A percentile compares a stretch with the other conserved stretches of the same genome.
Evolutionary conservation across 148 eudicot species (phyloP).

Genomic region (Amaranthus hypochondriacus): DNA sequence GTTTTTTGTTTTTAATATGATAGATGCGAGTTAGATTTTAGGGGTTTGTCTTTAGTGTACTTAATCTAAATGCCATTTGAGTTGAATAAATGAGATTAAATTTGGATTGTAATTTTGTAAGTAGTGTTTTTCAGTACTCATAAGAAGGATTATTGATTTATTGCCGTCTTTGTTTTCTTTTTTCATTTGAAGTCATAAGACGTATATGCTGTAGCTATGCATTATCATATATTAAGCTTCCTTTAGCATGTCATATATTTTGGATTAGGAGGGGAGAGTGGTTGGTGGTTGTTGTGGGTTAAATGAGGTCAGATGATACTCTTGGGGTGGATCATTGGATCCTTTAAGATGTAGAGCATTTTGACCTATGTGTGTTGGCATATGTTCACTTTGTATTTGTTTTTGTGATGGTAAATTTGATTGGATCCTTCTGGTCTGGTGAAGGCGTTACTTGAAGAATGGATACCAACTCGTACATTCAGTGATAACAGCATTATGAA

Average conservation of each 20-base stretch:
- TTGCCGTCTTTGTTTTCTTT: neutral
- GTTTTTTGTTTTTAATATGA: neutral
- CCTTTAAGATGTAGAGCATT: neutral
- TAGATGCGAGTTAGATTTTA: neutral
- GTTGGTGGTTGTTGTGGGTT: neutral
- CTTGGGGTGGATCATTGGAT: neutral
- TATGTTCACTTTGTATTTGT: neutral
- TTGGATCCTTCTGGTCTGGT: constrained; percentile 11
- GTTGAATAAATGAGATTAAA: neutral
- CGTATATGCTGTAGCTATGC: neutral
- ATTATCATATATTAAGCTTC: neutral
- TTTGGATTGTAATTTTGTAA: neutral
- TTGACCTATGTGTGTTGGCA: neutral
- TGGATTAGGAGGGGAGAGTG: neutral
- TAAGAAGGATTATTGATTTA: neutral
- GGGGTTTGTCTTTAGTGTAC: neutral
- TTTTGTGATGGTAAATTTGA: neutral
- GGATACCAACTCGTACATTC: constrained; percentile 83
- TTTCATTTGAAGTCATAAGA: neutral
- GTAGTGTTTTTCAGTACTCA: neutral
- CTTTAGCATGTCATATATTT: neutral
- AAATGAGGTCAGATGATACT: neutral
- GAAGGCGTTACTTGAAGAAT: constrained; percentile 96
- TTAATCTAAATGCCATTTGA: neutral
- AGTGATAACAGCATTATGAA: constrained; percentile 56